These are phyloP conservation scores for Fragaria ananassa DNA, from an alignment of 306 rosid species.

Conservation along the genomic window DNA sequence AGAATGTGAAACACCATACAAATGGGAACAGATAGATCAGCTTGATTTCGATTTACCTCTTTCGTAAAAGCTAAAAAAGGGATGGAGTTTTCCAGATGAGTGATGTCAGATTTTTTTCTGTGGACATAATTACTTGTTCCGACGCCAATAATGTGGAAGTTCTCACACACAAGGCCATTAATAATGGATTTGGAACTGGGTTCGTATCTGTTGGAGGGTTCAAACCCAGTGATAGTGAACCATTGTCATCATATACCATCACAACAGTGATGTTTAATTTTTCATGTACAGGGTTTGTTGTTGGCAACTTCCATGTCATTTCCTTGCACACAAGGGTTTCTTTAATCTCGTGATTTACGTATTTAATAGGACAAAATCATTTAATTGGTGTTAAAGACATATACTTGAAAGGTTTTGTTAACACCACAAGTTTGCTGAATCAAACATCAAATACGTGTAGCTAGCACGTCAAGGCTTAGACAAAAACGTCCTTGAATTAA, in stretches of 20 bases:
- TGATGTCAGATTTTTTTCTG: not conserved
- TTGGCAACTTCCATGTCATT: not conserved
- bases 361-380: not conserved
- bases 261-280: not conserved
- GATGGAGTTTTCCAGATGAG: not conserved
- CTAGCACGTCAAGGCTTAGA: not conserved
- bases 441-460: not conserved
- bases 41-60: not conserved
- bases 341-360: not conserved
- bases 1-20: not conserved
- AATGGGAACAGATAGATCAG: not conserved
- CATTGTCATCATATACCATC: not conserved
- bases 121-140: not conserved
- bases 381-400: not conserved
- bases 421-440: not conserved
- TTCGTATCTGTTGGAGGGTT: not conserved
- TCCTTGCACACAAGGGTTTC: not conserved
- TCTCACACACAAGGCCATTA: not conserved
- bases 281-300: not conserved
- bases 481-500: not conserved
- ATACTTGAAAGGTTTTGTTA: not conserved
- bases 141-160: not conserved
- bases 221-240: not conserved
- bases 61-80: not conserved
- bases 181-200: not conserved